Evolutionary conservation across 345 rosid genomes (phyloP).

Genomic region (Litchi chinensis): DNA sequence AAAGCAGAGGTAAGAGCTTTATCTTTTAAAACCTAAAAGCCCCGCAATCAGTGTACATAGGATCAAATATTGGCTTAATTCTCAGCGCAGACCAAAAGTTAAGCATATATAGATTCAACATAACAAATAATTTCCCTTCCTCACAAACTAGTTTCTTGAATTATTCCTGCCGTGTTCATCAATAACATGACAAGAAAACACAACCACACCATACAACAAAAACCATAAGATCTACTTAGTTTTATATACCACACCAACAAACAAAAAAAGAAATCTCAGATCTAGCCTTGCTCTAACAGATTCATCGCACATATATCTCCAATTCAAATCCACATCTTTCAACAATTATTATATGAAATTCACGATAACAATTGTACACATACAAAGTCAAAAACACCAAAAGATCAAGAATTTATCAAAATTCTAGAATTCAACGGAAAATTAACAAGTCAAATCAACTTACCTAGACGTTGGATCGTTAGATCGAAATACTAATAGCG

Average conservation of each 20-base stretch:
- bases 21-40: neutral
- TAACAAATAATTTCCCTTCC: neutral
- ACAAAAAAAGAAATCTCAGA: neutral
- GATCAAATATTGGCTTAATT: neutral
- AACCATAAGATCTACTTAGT: neutral
- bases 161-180: neutral
- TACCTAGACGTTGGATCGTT: conserved; percentile 25
- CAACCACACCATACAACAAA: neutral
- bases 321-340: neutral
- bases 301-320: neutral
- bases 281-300: neutral
- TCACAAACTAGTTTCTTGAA: neutral
- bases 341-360: neutral
- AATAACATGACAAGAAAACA: neutral
- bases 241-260: neutral
- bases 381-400: neutral
- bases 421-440: neutral
- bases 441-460: conserved; percentile 13
- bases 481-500: neutral
- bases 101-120: neutral
- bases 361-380: neutral
- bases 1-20: neutral
- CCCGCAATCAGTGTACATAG: neutral
- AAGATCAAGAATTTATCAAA: neutral
- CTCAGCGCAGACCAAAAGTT: neutral